Evolutionary conservation across 495 filamentous ascomycete species (phyloP).

Genomic region (Mytilinidion resinicola): DNA sequence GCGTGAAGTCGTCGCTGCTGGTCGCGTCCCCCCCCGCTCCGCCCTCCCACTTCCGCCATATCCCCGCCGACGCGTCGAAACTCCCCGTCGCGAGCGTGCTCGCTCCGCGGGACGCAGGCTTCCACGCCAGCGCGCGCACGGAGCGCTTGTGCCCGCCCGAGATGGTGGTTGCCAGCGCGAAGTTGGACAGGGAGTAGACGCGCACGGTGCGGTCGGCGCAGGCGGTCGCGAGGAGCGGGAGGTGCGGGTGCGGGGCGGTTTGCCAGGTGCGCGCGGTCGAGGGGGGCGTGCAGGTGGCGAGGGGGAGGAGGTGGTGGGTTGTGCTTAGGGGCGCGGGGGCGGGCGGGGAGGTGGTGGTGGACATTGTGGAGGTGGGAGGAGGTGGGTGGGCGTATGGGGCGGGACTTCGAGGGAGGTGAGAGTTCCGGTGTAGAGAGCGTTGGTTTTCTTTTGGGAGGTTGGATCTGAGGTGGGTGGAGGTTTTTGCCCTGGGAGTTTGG

Average conservation of each 20-base stretch:
- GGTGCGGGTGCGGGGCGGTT: conserved; percentile 74
- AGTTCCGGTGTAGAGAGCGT: too few species aligned
- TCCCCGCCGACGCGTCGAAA: conserved; percentile 83
- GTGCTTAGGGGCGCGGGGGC: not conserved
- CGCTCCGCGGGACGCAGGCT: conserved; percentile 55
- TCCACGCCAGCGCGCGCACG: conserved; percentile 76
- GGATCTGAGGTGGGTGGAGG: too few species aligned
- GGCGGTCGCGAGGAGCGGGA: conserved; percentile 83
- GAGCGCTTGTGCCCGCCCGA: conserved; percentile 85
- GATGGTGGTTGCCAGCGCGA: conserved; percentile 69
- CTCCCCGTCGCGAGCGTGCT: conserved; percentile 81
- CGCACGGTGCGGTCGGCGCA: conserved; percentile 79
- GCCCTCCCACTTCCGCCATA: conserved; percentile 69
- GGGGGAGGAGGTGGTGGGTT: conserved; percentile 20
- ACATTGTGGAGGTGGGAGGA: too few species aligned
- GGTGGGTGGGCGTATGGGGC: too few species aligned
- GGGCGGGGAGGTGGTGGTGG: conserved; percentile 1
- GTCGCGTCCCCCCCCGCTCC: conserved; percentile 32
- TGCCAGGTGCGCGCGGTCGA: conserved; percentile 75
- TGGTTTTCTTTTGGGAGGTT: too few species aligned
- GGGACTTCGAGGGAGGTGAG: too few species aligned
- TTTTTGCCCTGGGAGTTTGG: too few species aligned
- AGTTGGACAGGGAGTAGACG: conserved; percentile 76
- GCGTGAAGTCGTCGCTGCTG: conserved; percentile 35
- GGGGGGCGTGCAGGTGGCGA: conserved; percentile 56